Percentiles rank a stretch among this genome's conserved stretches.
These are phyloP conservation scores for Sugiyamaella boreocaroliniensis DNA, from an alignment of 805 yeast genomes.

Conservation along the genomic window DNA sequence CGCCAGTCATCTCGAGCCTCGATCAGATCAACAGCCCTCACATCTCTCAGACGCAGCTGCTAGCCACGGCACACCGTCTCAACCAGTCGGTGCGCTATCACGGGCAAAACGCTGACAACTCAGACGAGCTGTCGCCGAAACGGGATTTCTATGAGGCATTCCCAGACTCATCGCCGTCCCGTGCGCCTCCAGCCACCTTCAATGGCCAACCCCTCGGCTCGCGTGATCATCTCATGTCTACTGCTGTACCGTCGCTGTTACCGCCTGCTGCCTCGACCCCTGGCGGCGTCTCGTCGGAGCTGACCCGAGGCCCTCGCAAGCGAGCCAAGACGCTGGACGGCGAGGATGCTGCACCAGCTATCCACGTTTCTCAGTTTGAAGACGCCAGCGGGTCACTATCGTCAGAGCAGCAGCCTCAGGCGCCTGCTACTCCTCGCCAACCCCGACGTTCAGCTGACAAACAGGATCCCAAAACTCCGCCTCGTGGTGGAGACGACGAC, in stretches of 20 bases:
- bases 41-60: background rate
- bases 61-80: background rate
- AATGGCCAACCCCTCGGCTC: background rate
- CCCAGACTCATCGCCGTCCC: conserved; percentile 10
- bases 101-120: background rate
- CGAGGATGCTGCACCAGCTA: background rate
- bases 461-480: conserved; percentile 27
- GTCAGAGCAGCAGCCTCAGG: background rate
- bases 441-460: background rate
- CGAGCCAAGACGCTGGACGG: conserved; percentile 23
- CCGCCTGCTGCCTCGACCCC: conserved; percentile 6
- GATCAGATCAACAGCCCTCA: background rate
- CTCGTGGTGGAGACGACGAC: conserved; percentile 35
- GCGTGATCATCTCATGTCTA: conserved; percentile 2
- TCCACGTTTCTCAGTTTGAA: conserved; percentile 2
- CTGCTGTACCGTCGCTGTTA: conserved; percentile 4
- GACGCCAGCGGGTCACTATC: background rate
- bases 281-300: background rate
- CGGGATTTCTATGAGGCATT: conserved; percentile 13
- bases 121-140: conserved; percentile 9
- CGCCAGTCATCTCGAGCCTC: background rate
- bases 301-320: conserved; percentile 5
- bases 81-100: background rate
- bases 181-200: conserved; percentile 8
- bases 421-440: background rate